phyloP scores from a whole-genome alignment of 1,284 basidiomycete species.

The Coniferiporia weirii region DNA sequence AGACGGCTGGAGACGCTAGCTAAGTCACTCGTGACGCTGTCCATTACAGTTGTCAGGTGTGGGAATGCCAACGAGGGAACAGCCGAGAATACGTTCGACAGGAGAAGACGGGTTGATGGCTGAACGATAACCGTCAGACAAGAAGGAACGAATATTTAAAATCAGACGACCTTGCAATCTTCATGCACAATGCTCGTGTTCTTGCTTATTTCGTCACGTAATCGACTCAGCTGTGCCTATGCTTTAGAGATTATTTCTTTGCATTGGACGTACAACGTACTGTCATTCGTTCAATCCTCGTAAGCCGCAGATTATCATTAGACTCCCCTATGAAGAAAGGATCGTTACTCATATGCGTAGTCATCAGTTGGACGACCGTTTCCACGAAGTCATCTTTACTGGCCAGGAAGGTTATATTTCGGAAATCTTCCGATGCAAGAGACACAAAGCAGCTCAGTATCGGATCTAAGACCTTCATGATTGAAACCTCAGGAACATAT shows the following conservation, averaged over 20 bases:
- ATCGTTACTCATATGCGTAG: conserved; percentile 8
- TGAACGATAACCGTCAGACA: conserved; percentile 23
- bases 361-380: conserved; percentile 7
- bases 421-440: conserved; percentile 12
- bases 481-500: background rate
- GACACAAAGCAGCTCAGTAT: conserved; percentile 1
- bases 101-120: conserved; percentile 52
- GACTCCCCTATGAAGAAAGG: background rate
- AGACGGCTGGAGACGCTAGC: conserved; percentile 34
- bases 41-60: conserved; percentile 35
- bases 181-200: conserved; percentile 3
- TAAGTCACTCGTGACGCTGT: conserved; percentile 36
- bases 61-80: conserved; percentile 33
- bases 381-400: conserved; percentile 12
- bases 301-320: conserved; percentile 34
- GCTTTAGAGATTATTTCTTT: background rate
- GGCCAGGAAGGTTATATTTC: conserved; percentile 12
- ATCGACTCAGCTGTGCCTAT: conserved; percentile 5
- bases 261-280: conserved; percentile 29
- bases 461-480: conserved; percentile 1
- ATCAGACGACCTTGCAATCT: conserved; percentile 4
- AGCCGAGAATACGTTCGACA: conserved; percentile 39
- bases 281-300: conserved; percentile 42
- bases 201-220: conserved; percentile 2
- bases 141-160: background rate